Evolutionary conservation across 108 stramenopile species (phyloP), one percentile per base, ranked within the genome.

Genomic region (Stephanodiscus triporus): DNA sequence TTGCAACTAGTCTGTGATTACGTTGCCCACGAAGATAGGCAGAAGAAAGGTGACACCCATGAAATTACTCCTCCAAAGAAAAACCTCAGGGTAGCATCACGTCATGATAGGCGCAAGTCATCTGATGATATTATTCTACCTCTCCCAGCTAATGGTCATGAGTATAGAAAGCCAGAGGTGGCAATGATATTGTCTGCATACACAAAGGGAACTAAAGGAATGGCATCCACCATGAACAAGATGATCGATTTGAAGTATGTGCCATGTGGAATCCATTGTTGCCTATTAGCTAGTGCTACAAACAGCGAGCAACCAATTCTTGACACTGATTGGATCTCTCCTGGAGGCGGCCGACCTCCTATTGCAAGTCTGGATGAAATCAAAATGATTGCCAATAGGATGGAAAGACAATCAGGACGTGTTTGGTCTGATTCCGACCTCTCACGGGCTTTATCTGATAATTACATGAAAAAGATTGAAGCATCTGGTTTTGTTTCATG

Each of bases 1-100:
- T 32, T 57, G 56, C 56, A 57, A 34, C 56, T 57, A 34, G 56
- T 57, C 13, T 30, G 30, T 32, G 30, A 57, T 57, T 34, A 57
- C 32, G 56, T 57, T 45, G 43, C 43, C 43, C 43, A 45, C 43
- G 43, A 34, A 30, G 56, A 30, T 30, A 57, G 56, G 56, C 2
- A 23, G 23, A 53, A 23, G 51, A 30, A 14, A 57, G 56, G 56
- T 57, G 43, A 45, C 43, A 45, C 43, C 43, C 43, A 45, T 45
- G 43, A 45, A 45, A 45, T 45, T 45, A 45, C 43, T 45, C 43
- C 43, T 45, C 53, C 53, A 54, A 54, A 54, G 26, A 54, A 54
- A 13, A 27, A 24, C 11, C 53, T 54, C 53, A 24, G 26, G 26
- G 53, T 26, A 54, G 13, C 23, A 27, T 54, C 23, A 54, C 23